Evolutionary conservation across 2,329 filamentous ascomycete species (phyloP).

Genomic region (Colletotrichum zoysiae): DNA sequence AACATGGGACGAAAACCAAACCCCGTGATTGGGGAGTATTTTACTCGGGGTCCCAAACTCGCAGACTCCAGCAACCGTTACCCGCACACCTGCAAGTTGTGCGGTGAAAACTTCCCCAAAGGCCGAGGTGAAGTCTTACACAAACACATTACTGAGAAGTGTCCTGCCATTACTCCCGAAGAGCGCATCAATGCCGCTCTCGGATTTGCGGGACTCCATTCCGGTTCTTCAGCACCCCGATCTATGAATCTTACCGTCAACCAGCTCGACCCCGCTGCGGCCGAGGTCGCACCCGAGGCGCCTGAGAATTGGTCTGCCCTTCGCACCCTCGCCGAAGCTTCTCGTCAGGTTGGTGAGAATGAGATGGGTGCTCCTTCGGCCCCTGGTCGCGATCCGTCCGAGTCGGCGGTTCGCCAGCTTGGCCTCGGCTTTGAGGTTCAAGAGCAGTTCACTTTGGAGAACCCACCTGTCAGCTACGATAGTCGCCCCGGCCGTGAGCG

Average conservation of each 20-base stretch:
- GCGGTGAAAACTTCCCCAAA: constrained; percentile 90
- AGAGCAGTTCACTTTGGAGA: constrained; percentile 70
- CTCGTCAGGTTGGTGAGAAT: constrained; percentile 73
- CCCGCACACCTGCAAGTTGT: constrained; percentile 89
- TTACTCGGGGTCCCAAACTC: constrained; percentile 87
- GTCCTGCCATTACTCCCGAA: constrained; percentile 79
- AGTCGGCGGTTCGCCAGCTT: constrained; percentile 42
- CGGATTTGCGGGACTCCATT: constrained; percentile 41
- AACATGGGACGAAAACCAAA: constrained; percentile 87
- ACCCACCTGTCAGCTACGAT: constrained; percentile 65
- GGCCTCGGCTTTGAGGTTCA: constrained; percentile 63
- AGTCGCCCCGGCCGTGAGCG: constrained; percentile 50
- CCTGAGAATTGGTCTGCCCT: constrained; percentile 81
- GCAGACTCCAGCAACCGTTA: constrained; percentile 93
- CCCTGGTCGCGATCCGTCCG: constrained; percentile 40
- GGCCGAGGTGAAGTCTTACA: constrained; percentile 87
- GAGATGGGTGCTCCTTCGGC: constrained; percentile 34
- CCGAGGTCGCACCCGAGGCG: constrained; percentile 37
- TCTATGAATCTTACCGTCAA: constrained; percentile 40
- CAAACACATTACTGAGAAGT: constrained; percentile 87
- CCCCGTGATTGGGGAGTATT: constrained; percentile 87
- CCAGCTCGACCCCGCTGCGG: constrained; percentile 33
- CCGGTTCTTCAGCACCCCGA: constrained; percentile 36
- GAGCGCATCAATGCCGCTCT: constrained; percentile 78
- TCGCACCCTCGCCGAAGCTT: constrained; percentile 89